These are phyloP conservation scores for Capsella rubella DNA, from an alignment of 441 rosid genomes.

Conservation along the genomic window DNA sequence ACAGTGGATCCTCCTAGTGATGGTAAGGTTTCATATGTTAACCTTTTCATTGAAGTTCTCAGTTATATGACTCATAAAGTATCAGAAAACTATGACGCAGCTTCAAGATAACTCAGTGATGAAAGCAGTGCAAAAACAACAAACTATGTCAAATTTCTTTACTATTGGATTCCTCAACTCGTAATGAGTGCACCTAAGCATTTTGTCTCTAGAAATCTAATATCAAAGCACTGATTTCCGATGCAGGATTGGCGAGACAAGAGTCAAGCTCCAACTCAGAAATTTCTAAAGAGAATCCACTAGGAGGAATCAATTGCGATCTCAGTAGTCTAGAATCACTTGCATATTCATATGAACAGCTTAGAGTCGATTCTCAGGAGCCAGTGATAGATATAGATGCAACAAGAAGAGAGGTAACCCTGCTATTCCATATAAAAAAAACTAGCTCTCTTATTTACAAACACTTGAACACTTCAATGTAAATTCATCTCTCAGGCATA, in stretches of 20 bases:
- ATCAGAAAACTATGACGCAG: neutral
- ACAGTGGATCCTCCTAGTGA: constrained; percentile 37
- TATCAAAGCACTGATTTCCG: constrained; percentile 14
- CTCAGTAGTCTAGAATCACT: constrained; percentile 38
- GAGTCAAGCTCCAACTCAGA: constrained; percentile 37
- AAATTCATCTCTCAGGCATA: constrained; percentile 57
- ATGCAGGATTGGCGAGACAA: constrained; percentile 54
- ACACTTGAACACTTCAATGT: neutral
- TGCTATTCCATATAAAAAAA: neutral
- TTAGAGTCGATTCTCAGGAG: constrained; percentile 59
- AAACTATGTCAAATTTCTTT: neutral
- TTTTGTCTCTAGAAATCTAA: constrained; percentile 4
- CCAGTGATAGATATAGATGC: constrained; percentile 62
- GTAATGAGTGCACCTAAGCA: neutral
- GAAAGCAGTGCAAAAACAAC: constrained; percentile 1
- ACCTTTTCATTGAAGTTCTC: constrained; percentile 11
- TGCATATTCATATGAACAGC: constrained; percentile 57
- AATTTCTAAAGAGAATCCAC: constrained; percentile 37
- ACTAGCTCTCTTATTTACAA: neutral
- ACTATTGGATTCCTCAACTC: neutral
- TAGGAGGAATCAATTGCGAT: constrained; percentile 38
- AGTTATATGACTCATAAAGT: neutral
- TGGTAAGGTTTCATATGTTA: constrained; percentile 33
- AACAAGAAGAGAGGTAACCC: constrained; percentile 73
- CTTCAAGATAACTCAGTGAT: neutral